Evolutionary conservation across 2,329 filamentous ascomycete genomes (phyloP).

Genomic region (Fusarium multiceps): DNA sequence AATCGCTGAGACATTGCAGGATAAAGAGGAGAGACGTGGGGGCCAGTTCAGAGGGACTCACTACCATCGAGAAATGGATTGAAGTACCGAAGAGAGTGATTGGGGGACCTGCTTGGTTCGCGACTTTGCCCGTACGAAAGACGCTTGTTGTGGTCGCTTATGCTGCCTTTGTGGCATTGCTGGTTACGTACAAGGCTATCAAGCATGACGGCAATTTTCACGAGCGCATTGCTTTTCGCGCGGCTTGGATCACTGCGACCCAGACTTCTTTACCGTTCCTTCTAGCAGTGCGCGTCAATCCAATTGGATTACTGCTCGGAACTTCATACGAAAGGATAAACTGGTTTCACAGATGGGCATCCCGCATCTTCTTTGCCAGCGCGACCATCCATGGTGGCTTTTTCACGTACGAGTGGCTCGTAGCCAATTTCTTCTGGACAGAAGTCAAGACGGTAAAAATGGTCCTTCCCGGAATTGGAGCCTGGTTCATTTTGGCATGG

Average conservation of each 20-base stretch:
- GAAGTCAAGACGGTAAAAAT: slow-evolving; percentile 44
- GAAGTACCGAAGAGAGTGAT: slow-evolving; percentile 25
- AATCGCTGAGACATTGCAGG: slow-evolving; percentile 10
- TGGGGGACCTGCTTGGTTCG: slow-evolving; percentile 25
- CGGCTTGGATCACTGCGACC: slow-evolving; percentile 42
- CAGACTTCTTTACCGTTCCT: slow-evolving; percentile 43
- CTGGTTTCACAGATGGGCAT: slow-evolving; percentile 44
- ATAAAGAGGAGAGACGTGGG: slow-evolving; percentile 32
- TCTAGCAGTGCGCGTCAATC: slow-evolving; percentile 40
- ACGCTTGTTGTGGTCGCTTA: slow-evolving; percentile 28
- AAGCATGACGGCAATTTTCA: slow-evolving; percentile 44
- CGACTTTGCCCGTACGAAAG: slow-evolving; percentile 35
- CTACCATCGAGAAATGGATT: slow-evolving; percentile 29
- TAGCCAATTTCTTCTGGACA: slow-evolving; percentile 42
- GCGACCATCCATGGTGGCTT: slow-evolving; percentile 44
- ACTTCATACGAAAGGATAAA: slow-evolving; percentile 46
- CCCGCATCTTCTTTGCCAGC: slow-evolving; percentile 40
- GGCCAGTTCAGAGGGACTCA: slow-evolving; percentile 24
- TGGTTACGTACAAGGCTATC: slow-evolving; percentile 43
- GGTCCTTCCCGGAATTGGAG: slow-evolving; percentile 44
- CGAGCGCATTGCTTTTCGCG: slow-evolving; percentile 45
- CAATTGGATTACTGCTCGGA: slow-evolving; percentile 38
- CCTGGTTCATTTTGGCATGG: slow-evolving; percentile 45
- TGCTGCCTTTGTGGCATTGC: slow-evolving; percentile 36
- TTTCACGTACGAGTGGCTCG: slow-evolving; percentile 42